Evolutionary conservation across 73 alveolate species (phyloP).

Genomic region (Tetrahymena thermophila): DNA sequence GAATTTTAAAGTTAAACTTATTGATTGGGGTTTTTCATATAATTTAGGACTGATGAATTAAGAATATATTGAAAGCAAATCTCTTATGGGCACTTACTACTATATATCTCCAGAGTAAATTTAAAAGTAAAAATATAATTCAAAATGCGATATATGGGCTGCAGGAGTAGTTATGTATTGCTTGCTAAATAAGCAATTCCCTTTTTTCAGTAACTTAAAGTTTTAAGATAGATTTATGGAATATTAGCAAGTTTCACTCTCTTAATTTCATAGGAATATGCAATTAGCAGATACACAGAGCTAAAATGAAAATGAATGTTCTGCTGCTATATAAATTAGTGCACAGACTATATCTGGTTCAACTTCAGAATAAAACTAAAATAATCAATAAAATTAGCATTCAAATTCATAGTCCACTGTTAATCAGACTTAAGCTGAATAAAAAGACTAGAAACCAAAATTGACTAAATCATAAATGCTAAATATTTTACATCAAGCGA

Average conservation of each 20-base stretch:
- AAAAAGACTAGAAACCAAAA: background rate
- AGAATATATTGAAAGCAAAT: background rate
- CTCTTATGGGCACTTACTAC: slow-evolving; percentile 64
- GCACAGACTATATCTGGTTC: background rate
- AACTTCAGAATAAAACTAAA: background rate
- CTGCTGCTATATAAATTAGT: background rate
- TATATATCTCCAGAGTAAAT: slow-evolving; percentile 85
- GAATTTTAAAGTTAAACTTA: slow-evolving; percentile 4
- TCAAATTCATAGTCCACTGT: background rate
- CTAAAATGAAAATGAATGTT: background rate
- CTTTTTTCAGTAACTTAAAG: slow-evolving; percentile 32
- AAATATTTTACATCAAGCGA: background rate
- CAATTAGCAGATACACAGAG: background rate
- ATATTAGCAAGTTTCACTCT: background rate
- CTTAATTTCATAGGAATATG: background rate
- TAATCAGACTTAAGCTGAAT: background rate
- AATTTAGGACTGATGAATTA: background rate
- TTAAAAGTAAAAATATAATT: slow-evolving; percentile 56
- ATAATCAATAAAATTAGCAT: background rate
- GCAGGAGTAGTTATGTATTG: slow-evolving; percentile 78
- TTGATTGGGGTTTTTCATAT: background rate
- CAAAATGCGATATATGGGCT: slow-evolving; percentile 85
- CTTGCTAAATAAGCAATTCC: slow-evolving; percentile 56
- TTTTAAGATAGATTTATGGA: background rate
- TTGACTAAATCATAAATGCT: background rate